A percentile compares a stretch with the other conserved stretches of the same genome.
Evolutionary conservation across 192 early-diverging fungal species (phyloP).

Genomic region (Umbelopsis vinacea): DNA sequence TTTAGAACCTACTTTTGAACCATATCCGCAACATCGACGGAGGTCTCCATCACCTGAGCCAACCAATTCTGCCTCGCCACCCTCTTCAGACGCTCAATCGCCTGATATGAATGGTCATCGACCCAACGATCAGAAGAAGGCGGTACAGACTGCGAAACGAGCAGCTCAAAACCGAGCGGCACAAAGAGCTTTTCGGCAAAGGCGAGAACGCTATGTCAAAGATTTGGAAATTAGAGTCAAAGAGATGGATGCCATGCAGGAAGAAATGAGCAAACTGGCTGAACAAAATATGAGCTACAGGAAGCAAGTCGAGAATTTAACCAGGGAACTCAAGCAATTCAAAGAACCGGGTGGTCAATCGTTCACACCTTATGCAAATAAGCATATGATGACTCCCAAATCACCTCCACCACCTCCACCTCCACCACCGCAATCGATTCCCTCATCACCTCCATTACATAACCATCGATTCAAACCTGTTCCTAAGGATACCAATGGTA

Average conservation of each 20-base stretch:
- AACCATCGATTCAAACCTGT: neutral
- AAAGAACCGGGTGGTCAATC: slow-evolving; percentile 5
- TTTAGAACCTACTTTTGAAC: neutral
- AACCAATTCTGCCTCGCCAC: slow-evolving; percentile 8
- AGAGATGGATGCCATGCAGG: slow-evolving; percentile 50
- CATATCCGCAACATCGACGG: neutral
- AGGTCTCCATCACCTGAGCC: neutral
- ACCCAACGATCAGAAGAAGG: neutral
- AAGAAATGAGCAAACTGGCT: slow-evolving; percentile 29
- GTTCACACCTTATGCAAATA: neutral
- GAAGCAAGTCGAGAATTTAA: slow-evolving; percentile 13
- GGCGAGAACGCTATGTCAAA: slow-evolving; percentile 80
- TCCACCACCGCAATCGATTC: neutral
- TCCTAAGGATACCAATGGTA: neutral
- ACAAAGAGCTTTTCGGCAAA: slow-evolving; percentile 89
- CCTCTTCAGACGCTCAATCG: slow-evolving; percentile 2
- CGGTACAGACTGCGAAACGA: slow-evolving; percentile 61
- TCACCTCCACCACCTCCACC: slow-evolving; percentile 16
- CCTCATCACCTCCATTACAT: neutral
- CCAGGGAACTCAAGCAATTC: slow-evolving; percentile 2
- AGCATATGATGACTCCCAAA: neutral
- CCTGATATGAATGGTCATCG: neutral
- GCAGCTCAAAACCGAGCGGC: slow-evolving; percentile 91
- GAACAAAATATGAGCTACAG: slow-evolving; percentile 33
- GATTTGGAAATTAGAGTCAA: slow-evolving; percentile 77